phyloP scores from a whole-genome alignment of 179 eudicot species.

The Monotropa hypopitys region DNA sequence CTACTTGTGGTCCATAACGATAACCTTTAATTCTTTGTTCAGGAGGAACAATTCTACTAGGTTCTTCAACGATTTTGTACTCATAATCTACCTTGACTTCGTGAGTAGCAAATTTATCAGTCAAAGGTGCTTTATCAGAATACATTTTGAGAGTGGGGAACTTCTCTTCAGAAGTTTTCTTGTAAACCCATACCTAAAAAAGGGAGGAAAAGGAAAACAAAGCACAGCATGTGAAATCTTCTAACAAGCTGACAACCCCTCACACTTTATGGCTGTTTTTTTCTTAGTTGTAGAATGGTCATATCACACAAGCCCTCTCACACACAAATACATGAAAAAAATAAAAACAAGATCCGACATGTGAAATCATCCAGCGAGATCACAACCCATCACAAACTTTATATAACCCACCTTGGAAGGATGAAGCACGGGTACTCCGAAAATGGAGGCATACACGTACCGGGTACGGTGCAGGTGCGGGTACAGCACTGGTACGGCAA shows the following conservation, averaged over 20 bases:
- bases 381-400: constrained; percentile 4
- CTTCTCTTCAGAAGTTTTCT: constrained; percentile 86
- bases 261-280: background rate
- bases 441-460: too few relatives aligned
- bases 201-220: background rate
- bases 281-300: background rate
- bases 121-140: constrained; percentile 94
- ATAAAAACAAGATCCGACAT: background rate
- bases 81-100: constrained; percentile 87
- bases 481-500: too few relatives aligned
- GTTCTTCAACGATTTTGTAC: constrained; percentile 60
- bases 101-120: constrained; percentile 88
- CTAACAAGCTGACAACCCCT: background rate
- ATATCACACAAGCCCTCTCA: background rate
- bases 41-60: constrained; percentile 63
- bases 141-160: constrained; percentile 89
- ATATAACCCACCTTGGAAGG: background rate
- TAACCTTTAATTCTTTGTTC: constrained; percentile 97
- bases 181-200: constrained; percentile 89
- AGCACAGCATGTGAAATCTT: constrained; percentile 2
- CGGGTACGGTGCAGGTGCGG: too few relatives aligned
- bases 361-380: constrained; percentile 3
- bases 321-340: background rate
- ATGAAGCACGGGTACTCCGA: too few relatives aligned
- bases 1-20: constrained; percentile 94